Percentiles rank a stretch among this genome's conserved stretches.
Conservation (phyloP, 352 stramenopile genomes). For the Globisporangium acanthophoron region DNA sequence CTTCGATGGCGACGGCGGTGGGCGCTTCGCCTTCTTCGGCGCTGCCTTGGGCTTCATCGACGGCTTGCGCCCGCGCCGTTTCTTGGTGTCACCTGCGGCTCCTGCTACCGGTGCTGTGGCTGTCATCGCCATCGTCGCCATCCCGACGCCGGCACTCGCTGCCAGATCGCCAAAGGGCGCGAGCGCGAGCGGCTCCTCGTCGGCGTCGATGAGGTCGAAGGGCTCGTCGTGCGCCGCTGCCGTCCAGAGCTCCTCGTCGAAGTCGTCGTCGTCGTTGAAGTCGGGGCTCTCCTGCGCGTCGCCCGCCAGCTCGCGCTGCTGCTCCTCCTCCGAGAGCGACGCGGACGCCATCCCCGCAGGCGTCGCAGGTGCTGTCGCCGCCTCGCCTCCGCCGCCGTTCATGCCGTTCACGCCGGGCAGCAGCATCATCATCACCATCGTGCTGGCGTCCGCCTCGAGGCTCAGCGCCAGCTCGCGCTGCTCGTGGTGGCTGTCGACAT, state of each 20-base stretch:
- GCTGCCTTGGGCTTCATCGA: conserved; percentile 23
- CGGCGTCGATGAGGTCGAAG: conserved; percentile 16
- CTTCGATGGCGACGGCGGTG: conserved; percentile 32
- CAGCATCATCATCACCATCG: conserved; percentile 15
- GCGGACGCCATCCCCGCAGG: background rate
- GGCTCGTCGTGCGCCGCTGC: conserved; percentile 3
- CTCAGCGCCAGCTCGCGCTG: conserved; percentile 2
- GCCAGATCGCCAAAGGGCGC: background rate
- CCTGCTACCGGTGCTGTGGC: too few species aligned
- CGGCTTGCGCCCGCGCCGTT: conserved; percentile 35
- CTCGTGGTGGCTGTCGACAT: background rate
- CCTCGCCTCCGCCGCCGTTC: background rate
- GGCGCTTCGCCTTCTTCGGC: conserved; percentile 27
- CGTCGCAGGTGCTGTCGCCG: background rate
- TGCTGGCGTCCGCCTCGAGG: conserved; percentile 12
- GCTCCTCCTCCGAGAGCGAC: conserved; percentile 11
- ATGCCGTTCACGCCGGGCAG: conserved; percentile 1
- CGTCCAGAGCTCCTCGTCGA: conserved; percentile 13
- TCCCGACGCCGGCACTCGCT: background rate
- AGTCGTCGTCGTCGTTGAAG: conserved; percentile 13
- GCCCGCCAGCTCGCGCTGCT: conserved; percentile 9
- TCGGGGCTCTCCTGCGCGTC: conserved; percentile 10
- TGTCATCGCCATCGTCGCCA: background rate
- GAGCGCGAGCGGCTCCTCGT: conserved; percentile 8
- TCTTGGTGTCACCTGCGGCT: conserved; percentile 18